These are phyloP conservation scores for Russula virescens DNA, from an alignment of 768 basidiomycete genomes.

Conservation along the genomic window DNA sequence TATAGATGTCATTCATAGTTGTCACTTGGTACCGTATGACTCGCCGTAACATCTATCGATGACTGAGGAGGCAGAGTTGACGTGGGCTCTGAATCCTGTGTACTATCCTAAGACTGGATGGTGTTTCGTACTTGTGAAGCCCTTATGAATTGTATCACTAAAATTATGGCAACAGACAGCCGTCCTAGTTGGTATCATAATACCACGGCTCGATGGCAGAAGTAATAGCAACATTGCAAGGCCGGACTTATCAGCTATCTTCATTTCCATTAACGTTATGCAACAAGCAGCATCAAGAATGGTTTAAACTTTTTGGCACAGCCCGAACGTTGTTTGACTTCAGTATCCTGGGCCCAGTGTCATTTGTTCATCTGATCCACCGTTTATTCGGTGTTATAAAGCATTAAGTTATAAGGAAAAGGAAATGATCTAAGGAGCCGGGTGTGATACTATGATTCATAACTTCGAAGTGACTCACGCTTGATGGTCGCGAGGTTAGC, in stretches of 20 bases:
- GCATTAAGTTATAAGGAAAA: no score
- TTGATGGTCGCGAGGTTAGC: no score
- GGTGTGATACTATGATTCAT: no score
- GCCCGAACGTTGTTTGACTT: background rate
- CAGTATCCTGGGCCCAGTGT: no score
- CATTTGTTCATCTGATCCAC: background rate
- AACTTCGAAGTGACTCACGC: no score
- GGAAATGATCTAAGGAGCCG: no score
- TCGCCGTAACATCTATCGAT: background rate
- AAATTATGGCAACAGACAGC: background rate
- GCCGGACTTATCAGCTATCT: background rate
- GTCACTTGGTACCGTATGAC: constrained; percentile 18
- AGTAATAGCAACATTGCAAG: background rate
- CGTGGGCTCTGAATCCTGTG: background rate
- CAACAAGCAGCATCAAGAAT: background rate
- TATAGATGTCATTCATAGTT: constrained; percentile 4
- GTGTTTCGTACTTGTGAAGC: background rate
- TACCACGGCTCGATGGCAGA: background rate
- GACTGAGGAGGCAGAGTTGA: background rate
- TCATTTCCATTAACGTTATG: no score
- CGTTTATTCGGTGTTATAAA: background rate
- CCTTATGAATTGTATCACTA: constrained; percentile 1
- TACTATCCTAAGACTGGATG: background rate
- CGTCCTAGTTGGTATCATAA: background rate
- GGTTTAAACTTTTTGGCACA: background rate